These are phyloP conservation scores for Penicillium paneum DNA, from an alignment of 2,329 filamentous ascomycete species.

Conservation along the genomic window DNA sequence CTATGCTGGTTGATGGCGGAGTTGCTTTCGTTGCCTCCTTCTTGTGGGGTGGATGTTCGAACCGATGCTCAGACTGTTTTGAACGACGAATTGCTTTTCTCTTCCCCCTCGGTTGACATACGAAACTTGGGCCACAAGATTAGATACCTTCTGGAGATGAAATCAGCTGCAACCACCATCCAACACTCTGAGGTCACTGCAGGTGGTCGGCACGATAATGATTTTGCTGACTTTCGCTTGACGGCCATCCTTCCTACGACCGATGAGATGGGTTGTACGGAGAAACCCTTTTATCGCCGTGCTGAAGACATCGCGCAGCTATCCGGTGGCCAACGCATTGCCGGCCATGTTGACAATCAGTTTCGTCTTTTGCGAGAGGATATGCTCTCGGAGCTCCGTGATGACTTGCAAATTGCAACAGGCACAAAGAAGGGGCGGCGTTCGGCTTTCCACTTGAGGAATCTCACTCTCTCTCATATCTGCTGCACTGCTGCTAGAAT, in stretches of 20 bases:
- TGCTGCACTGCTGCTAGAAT: constrained; percentile 39
- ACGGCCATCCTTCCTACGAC: constrained; percentile 64
- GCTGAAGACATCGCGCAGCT: constrained; percentile 50
- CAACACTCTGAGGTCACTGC: constrained; percentile 32
- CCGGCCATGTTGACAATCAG: constrained; percentile 64
- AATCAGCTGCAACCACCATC: constrained; percentile 12
- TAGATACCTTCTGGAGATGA: constrained; percentile 36
- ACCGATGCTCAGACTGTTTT: constrained; percentile 30
- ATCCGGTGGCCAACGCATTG: constrained; percentile 38
- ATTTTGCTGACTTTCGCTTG: constrained; percentile 58
- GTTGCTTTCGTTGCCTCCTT: constrained; percentile 42
- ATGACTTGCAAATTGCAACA: constrained; percentile 55
- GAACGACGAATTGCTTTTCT: constrained; percentile 23
- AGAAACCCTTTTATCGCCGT: constrained; percentile 55
- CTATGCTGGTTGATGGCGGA: constrained; percentile 53
- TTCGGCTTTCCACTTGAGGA: constrained; percentile 43
- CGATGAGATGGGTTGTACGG: constrained; percentile 58
- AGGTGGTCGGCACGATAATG: constrained; percentile 72
- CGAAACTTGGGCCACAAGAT: constrained; percentile 44
- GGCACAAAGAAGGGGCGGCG: constrained; percentile 50
- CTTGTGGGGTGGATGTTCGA: constrained; percentile 22
- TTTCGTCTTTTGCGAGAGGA: constrained; percentile 70
- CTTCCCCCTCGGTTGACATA: constrained; percentile 26
- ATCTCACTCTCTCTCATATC: constrained; percentile 23
- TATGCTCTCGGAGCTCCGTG: constrained; percentile 63